Percentiles rank a stretch among this genome's conserved stretches.
Conservation (phyloP, 1,139 yeast species). For the Candida labiduridarum region DNA sequence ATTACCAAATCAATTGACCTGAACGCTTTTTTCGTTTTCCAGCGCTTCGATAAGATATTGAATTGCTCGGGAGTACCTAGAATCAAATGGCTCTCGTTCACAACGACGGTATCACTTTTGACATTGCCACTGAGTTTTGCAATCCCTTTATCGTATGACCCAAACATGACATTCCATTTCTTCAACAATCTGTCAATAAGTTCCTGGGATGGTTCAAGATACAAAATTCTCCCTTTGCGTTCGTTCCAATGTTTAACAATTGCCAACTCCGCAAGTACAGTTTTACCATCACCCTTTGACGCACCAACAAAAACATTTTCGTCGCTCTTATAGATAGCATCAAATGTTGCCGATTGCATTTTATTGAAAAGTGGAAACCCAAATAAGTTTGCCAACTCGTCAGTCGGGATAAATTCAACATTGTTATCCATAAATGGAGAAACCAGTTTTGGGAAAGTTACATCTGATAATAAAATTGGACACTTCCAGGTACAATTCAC, state of each 20-base stretch:
- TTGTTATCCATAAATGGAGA: conserved; percentile 59
- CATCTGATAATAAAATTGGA: conserved; percentile 59
- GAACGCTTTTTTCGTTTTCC: conserved; percentile 76
- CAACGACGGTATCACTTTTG: conserved; percentile 51
- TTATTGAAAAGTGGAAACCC: conserved; percentile 59
- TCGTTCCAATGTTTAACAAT: conserved; percentile 70
- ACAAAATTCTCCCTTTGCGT: conserved; percentile 65
- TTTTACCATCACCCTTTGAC: conserved; percentile 77
- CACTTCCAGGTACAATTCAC: conserved; percentile 67
- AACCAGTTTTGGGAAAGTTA: conserved; percentile 69
- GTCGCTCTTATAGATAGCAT: conserved; percentile 57
- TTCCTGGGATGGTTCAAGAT: conserved; percentile 63
- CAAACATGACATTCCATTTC: conserved; percentile 56
- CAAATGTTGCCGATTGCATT: conserved; percentile 73
- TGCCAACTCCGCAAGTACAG: conserved; percentile 72
- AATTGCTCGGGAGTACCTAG: conserved; percentile 80
- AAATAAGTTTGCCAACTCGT: conserved; percentile 50
- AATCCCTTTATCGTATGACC: conserved; percentile 48
- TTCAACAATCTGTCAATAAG: conserved; percentile 48
- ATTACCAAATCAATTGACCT: conserved; percentile 69
- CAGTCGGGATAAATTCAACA: conserved; percentile 46
- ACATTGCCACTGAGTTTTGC: conserved; percentile 66
- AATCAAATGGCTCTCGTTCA: conserved; percentile 66
- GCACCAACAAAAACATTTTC: conserved; percentile 69
- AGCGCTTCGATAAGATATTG: conserved; percentile 70